Base-by-base conservation (phyloP, 164 flowering plant genomes). In the Aristolochia californica region DNA sequence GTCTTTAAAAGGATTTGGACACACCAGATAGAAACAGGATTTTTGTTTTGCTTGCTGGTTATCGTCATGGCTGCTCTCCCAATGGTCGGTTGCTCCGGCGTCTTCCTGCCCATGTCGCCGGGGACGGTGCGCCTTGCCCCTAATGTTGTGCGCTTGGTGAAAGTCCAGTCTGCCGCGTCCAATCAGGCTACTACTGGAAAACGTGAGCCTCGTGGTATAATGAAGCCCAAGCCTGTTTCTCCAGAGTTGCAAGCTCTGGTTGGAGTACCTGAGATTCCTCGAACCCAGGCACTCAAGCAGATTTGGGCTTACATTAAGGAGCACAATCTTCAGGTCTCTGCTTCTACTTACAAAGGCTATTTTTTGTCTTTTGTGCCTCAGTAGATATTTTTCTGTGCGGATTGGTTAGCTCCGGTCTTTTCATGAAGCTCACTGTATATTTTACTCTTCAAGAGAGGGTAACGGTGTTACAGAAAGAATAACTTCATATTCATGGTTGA, bases 261-360 rank as follows among this genome's bases (percentile, higher is more conserved):
- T 17, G 96, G 95, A 9, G 81, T 70, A 12, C 53, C 87, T 2
- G 98, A 87, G 74, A 81, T 88, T 55, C 76, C 97, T 51, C 81
- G 97, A 13, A 83, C 98, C n/a, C 86, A 83, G 63, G 95, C 87
- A 11, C 86, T 88, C 50, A 88, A 91, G 75, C 75, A 53, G 60
- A 87, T 91, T 68, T 88, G 96, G 98, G 95, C 88, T 56, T 72
- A 91, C 69, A 91, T 91, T 69, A 91, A 88, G 68, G 62, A 77
- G 44, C 72, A 84, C 70, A 75, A 84, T 64, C 96, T 91, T 67
- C 96, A 87, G 91, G 98, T 91, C 34, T 38, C 25, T 24, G 56
- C 20, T 15, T 28, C 11, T 34, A 2, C 20, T 27, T 27, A 2
- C 11, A 16, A 13, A 0, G n/a, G 55, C 23, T 51, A 1, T 51